Evolutionary conservation across 192 early-diverging fungal species (phyloP).

Genomic region (Podochytrium sp.): DNA sequence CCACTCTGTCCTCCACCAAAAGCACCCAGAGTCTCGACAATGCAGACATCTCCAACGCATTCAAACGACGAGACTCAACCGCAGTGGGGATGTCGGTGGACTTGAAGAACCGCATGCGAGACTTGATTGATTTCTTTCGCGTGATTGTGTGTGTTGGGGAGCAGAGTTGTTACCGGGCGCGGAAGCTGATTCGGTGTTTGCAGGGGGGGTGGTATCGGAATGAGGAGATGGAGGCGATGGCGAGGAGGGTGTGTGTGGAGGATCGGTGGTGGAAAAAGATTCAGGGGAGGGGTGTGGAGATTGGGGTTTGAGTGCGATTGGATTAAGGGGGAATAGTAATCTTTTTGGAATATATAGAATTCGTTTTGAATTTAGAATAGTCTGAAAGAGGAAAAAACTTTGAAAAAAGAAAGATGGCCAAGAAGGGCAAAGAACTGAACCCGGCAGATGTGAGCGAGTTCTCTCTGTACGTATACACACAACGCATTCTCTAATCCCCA

Average conservation of each 20-base stretch:
- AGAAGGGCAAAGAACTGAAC: constrained; percentile 32
- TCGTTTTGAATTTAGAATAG: not conserved
- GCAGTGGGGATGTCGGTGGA: not conserved
- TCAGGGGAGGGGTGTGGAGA: not conserved
- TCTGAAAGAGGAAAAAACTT: not conserved
- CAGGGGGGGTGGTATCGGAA: constrained; percentile 18
- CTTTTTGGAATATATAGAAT: no score
- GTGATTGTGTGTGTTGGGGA: not conserved
- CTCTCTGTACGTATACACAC: no score
- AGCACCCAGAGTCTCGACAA: not conserved
- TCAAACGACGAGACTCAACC: not conserved
- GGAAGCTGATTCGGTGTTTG: constrained; percentile 8
- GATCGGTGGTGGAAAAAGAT: constrained; percentile 27
- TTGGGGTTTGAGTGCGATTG: not conserved
- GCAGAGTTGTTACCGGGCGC: constrained; percentile 17
- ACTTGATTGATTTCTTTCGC: constrained; percentile 14
- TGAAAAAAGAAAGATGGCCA: constrained; percentile 22
- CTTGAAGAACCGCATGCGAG: constrained; percentile 7
- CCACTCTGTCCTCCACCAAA: not conserved
- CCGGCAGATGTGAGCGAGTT: constrained; percentile 17
- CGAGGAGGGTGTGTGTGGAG: constrained; percentile 5
- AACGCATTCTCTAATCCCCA: not conserved
- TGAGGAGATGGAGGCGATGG: constrained; percentile 6
- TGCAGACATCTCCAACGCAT: not conserved
- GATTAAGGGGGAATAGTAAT: no score